A percentile compares a stretch with the other conserved stretches of the same genome.
phyloP scores from a whole-genome alignment of 129 eudicot genomes.

The Mikania micrantha region DNA sequence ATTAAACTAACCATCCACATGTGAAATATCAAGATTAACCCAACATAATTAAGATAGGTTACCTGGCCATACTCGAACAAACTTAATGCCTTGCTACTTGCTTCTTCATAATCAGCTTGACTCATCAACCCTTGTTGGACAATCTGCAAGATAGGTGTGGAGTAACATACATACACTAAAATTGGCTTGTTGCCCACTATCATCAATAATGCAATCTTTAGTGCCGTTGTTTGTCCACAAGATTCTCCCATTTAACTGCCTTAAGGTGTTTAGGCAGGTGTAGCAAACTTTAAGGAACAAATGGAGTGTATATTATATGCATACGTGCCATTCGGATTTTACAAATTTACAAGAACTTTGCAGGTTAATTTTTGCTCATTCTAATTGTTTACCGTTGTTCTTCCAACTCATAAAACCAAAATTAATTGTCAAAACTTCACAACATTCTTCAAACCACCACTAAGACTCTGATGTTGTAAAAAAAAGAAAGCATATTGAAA shows the following conservation, averaged over 20 bases:
- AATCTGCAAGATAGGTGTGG: conserved; percentile 43
- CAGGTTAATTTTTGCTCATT: not conserved
- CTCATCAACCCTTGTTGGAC: conserved; percentile 78
- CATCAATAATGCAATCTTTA: conserved; percentile 8
- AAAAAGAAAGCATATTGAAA: not conserved
- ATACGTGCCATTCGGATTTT: not conserved
- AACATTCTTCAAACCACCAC: not conserved
- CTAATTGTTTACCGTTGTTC: not conserved
- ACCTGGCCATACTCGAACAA: conserved; percentile 96
- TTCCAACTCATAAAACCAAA: not conserved
- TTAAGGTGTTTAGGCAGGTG: not conserved
- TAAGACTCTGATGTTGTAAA: not conserved
- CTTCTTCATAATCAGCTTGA: conserved; percentile 84
- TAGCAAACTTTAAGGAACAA: not conserved
- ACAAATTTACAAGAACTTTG: not conserved
- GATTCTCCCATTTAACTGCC: not conserved
- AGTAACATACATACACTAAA: not conserved
- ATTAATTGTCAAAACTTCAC: not conserved
- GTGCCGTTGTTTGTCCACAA: not conserved
- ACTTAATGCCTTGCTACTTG: conserved; percentile 70
- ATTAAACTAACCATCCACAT: too few relatives aligned
- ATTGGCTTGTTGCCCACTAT: not conserved
- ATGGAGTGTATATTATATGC: not conserved
- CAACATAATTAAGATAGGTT: too few relatives aligned
- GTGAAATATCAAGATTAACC: too few relatives aligned